These are phyloP conservation scores for Scenedesmus sp. DNA, from an alignment of 163 green algal genomes.

Conservation along the genomic window DNA sequence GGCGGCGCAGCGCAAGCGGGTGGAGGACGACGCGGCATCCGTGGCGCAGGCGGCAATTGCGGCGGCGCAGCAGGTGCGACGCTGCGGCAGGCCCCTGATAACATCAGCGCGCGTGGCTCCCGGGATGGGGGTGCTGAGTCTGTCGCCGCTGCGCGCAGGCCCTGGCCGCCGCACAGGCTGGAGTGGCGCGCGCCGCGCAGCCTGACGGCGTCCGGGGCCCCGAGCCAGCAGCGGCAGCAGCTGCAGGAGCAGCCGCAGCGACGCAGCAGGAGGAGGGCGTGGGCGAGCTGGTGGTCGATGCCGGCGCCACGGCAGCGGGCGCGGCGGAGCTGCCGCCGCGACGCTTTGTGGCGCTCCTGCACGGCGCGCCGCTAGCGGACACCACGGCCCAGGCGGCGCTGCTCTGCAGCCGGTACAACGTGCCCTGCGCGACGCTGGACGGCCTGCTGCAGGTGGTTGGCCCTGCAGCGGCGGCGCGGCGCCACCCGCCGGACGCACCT, in stretches of 20 bases:
- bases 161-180: too few species aligned
- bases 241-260: not conserved
- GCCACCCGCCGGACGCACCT: too few species aligned
- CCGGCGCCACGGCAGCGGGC: not conserved
- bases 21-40: constrained; percentile 46
- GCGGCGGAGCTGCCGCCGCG: not conserved
- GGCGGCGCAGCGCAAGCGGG: constrained; percentile 36
- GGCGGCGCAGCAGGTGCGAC: constrained; percentile 25
- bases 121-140: not conserved
- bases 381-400: constrained; percentile 57
- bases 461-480: too few species aligned
- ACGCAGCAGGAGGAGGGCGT: constrained; percentile 44
- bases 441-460: constrained; percentile 62
- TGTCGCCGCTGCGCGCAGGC: not conserved
- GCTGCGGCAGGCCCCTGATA: too few species aligned
- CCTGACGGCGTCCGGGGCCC: too few species aligned
- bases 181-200: too few species aligned
- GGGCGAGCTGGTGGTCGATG: constrained; percentile 59
- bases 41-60: not conserved
- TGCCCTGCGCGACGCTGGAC: constrained; percentile 61
- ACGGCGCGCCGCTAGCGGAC: constrained; percentile 48
- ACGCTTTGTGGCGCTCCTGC: constrained; percentile 55
- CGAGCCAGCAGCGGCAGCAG: not conserved
- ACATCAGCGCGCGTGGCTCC: too few species aligned
- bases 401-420: constrained; percentile 64